Conservation (phyloP, 805 yeast species). For the Saturnispora gosingensis region DNA sequence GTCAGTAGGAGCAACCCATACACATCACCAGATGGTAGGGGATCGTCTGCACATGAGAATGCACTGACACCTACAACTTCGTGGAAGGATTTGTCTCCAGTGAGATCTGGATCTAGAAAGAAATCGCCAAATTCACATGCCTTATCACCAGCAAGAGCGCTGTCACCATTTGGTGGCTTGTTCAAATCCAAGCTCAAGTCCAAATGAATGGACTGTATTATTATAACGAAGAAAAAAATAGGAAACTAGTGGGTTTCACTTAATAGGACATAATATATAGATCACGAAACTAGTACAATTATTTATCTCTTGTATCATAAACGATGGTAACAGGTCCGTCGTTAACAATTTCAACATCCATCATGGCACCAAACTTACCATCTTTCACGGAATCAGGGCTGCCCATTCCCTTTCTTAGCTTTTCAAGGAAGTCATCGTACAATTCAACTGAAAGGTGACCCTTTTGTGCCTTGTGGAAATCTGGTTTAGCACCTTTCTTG, state of each 20-base stretch:
- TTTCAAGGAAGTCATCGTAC: conserved; percentile 43
- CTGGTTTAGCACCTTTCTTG: conserved; percentile 90
- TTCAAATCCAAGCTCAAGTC: conserved; percentile 13
- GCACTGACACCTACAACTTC: not conserved
- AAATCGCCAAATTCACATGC: conserved; percentile 16
- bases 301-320: conserved; percentile 53
- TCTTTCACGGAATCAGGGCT: conserved; percentile 57
- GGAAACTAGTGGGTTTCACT: not conserved
- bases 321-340: conserved; percentile 92
- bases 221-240: not conserved
- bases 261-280: not conserved
- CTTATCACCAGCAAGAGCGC: conserved; percentile 22
- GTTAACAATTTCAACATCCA: conserved; percentile 82
- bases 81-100: conserved; percentile 7
- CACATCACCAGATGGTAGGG: not conserved
- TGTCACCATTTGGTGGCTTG: conserved; percentile 24
- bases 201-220: not conserved
- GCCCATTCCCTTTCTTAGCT: conserved; percentile 45
- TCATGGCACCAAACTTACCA: conserved; percentile 94
- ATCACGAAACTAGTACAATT: not conserved
- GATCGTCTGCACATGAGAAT: not conserved
- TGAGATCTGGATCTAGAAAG: conserved; percentile 17
- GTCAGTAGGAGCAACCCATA: conserved; percentile 3
- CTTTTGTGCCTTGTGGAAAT: conserved; percentile 85
- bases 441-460: conserved; percentile 47